These are phyloP conservation scores for Kwoniella dejecticola DNA, from an alignment of 768 basidiomycete genomes.

Conservation along the genomic window DNA sequence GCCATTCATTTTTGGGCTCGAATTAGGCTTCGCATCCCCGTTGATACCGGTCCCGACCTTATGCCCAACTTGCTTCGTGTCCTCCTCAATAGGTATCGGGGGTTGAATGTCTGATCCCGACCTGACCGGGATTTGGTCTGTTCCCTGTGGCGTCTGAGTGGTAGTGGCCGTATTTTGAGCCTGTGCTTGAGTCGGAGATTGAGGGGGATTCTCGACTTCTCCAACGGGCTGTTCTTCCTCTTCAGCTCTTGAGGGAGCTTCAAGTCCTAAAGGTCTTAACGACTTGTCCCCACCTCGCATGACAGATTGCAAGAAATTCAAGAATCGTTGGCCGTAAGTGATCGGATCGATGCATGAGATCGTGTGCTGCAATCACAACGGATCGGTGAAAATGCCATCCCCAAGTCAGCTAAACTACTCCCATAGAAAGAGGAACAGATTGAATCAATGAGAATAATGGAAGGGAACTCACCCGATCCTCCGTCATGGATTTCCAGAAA, in stretches of 20 bases:
- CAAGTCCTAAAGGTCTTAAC: slow-evolving; percentile 39
- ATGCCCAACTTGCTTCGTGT: too few species aligned
- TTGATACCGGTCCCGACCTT: too few species aligned
- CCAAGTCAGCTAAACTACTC: neutral
- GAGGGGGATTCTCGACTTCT: neutral
- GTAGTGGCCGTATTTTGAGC: too few species aligned
- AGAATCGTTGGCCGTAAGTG: slow-evolving; percentile 86
- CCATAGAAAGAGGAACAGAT: neutral
- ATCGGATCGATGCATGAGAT: slow-evolving; percentile 88
- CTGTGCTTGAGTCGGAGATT: neutral
- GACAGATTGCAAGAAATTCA: slow-evolving; percentile 55
- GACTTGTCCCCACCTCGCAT: slow-evolving; percentile 51
- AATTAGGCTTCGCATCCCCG: too few species aligned
- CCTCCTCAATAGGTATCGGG: too few species aligned
- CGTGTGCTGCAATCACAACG: slow-evolving; percentile 67
- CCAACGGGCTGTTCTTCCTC: slow-evolving; percentile 20
- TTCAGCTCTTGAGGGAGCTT: slow-evolving; percentile 3
- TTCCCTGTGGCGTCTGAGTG: too few species aligned
- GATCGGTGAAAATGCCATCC: neutral
- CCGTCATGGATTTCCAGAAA: slow-evolving; percentile 85
- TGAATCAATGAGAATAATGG: neutral
- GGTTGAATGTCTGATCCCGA: too few species aligned
- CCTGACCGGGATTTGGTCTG: too few species aligned
- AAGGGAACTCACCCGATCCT: slow-evolving; percentile 73
- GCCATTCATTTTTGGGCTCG: too few species aligned